A percentile compares a stretch with the other conserved stretches of the same genome.
These are phyloP conservation scores for Coemansia sp. DNA, from an alignment of 192 early-diverging fungal species.

Conservation along the genomic window DNA sequence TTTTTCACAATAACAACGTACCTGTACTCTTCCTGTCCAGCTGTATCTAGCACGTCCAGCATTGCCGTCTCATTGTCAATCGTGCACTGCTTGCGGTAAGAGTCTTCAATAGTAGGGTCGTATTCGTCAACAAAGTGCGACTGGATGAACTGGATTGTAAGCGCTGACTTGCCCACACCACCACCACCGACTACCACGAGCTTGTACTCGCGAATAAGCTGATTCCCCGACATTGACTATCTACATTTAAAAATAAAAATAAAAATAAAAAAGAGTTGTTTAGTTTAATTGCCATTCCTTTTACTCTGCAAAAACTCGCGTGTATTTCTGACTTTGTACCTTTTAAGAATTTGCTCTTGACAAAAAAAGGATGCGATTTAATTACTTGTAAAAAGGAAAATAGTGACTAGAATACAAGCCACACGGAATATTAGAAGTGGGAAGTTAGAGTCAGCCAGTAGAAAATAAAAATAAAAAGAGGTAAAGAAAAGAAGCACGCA, in stretches of 20 bases:
- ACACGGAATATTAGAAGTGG: background rate
- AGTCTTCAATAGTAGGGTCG: slow-evolving; percentile 98
- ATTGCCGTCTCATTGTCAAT: slow-evolving; percentile 87
- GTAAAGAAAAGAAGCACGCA: slow-evolving; percentile 6
- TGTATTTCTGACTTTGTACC: background rate
- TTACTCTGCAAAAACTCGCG: no score
- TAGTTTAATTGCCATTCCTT: no score
- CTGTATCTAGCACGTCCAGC: slow-evolving; percentile 93
- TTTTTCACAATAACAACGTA: slow-evolving; percentile 9
- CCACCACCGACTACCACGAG: slow-evolving; percentile 83
- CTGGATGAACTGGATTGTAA: slow-evolving; percentile 83
- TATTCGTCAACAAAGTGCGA: slow-evolving; percentile 88
- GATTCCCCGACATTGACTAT: slow-evolving; percentile 51
- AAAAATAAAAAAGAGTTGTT: slow-evolving; percentile 12
- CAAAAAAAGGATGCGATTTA: background rate
- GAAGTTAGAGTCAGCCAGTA: background rate
- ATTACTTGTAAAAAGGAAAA: background rate
- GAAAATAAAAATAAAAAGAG: background rate
- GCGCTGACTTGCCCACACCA: slow-evolving; percentile 81
- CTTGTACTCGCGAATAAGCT: slow-evolving; percentile 67
- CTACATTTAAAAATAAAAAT: slow-evolving; percentile 12
- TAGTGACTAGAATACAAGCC: slow-evolving; percentile 4
- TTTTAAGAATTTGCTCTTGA: background rate
- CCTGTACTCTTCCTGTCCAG: slow-evolving; percentile 94
- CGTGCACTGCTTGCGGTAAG: slow-evolving; percentile 94